Evolutionary conservation across 129 eudicot species (phyloP).

Genomic region (Calendula officinalis): DNA sequence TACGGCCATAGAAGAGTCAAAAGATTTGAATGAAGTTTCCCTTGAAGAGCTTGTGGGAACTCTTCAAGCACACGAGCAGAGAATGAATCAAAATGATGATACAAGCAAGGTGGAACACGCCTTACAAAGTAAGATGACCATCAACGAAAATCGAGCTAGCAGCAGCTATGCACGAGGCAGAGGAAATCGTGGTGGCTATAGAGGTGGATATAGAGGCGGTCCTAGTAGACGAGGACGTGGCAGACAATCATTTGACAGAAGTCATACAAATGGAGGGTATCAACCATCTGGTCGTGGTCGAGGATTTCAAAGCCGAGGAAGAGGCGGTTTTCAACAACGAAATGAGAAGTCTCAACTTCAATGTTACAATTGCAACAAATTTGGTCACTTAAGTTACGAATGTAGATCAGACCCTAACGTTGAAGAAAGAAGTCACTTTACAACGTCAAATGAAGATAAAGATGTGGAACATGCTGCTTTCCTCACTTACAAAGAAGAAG

Average conservation of each 20-base stretch:
- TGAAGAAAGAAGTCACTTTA: not conserved
- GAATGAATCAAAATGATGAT: not conserved
- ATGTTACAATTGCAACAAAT: not conserved
- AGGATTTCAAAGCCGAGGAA: not conserved
- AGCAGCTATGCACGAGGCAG: not conserved
- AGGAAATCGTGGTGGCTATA: too few relatives aligned
- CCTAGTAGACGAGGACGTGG: not conserved
- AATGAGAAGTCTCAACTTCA: not conserved
- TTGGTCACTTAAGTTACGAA: not conserved
- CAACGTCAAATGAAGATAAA: not conserved
- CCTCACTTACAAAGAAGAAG: not conserved
- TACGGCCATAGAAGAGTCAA: not conserved
- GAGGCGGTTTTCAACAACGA: not conserved
- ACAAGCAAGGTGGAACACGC: not conserved
- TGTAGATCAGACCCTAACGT: not conserved
- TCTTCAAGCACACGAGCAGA: not conserved
- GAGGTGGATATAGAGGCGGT: not conserved
- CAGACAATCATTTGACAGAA: not conserved
- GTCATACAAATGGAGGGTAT: not conserved
- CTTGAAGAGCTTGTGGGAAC: not conserved
- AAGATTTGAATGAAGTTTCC: not conserved
- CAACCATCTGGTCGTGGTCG: not conserved
- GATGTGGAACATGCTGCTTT: not conserved
- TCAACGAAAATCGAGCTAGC: not conserved
- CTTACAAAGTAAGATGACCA: not conserved